Evolutionary conservation across 2,329 filamentous ascomycete species (phyloP).

Genomic region (Didymosphaeria variabile): DNA sequence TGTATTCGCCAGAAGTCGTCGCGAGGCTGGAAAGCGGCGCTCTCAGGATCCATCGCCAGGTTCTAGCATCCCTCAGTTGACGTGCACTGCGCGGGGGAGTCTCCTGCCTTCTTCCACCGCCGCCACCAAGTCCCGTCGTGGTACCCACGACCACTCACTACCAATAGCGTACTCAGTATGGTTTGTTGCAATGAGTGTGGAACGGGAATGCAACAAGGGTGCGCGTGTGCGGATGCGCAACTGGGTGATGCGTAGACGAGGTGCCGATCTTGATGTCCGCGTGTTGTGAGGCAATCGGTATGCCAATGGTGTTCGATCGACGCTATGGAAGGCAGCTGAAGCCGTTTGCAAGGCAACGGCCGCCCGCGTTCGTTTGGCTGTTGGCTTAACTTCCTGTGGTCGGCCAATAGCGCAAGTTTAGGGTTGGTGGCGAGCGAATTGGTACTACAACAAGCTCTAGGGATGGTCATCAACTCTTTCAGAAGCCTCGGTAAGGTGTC

Average conservation of each 20-base stretch:
- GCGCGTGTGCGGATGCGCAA: neutral
- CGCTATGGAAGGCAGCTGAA: neutral
- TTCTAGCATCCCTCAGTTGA: conserved; percentile 42
- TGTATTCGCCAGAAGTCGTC: conserved; percentile 73
- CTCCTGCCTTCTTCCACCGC: conserved; percentile 29
- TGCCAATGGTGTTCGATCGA: neutral
- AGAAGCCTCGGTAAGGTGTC: neutral
- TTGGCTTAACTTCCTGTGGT: conserved; percentile 1
- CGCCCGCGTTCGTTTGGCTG: conserved; percentile 10
- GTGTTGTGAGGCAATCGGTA: neutral
- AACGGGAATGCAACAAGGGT: neutral
- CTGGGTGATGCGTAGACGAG: neutral
- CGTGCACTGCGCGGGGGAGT: conserved; percentile 31
- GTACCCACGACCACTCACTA: conserved; percentile 27
- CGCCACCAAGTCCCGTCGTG: conserved; percentile 20
- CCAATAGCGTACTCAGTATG: conserved; percentile 7
- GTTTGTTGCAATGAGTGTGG: neutral
- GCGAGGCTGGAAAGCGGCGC: conserved; percentile 67
- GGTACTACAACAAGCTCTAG: neutral
- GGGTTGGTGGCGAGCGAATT: neutral
- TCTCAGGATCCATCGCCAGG: conserved; percentile 69
- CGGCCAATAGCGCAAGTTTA: neutral
- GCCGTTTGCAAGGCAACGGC: neutral
- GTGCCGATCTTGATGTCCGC: neutral
- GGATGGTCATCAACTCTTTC: neutral